phyloP scores from a whole-genome alignment of 2,329 filamentous ascomycete species.

The Lecanicillium sp. region DNA sequence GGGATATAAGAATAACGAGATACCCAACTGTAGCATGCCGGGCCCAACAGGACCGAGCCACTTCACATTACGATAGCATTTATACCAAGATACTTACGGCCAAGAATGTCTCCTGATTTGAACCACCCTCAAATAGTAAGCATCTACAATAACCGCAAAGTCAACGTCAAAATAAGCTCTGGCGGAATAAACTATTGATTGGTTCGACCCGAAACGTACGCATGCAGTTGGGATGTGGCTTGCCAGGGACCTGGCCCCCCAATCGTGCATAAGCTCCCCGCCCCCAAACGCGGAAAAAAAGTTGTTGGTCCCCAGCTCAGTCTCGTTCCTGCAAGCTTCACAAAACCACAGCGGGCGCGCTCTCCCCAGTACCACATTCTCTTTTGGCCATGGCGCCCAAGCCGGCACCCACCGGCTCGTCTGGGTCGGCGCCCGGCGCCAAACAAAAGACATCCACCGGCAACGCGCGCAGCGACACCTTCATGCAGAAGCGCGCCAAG shows the following conservation, averaged over 20 bases:
- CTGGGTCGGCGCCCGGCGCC: constrained; percentile 11
- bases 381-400: constrained; percentile 19
- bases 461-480: constrained; percentile 18
- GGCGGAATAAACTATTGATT: too few relatives aligned
- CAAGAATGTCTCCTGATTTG: too few relatives aligned
- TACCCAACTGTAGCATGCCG: too few relatives aligned
- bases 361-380: constrained; percentile 10
- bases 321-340: constrained; percentile 2
- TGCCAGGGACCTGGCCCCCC: not conserved
- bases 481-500: constrained; percentile 36
- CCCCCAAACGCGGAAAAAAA: constrained; percentile 1
- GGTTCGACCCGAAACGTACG: too few relatives aligned
- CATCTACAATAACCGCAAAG: too few relatives aligned
- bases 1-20: too few relatives aligned
- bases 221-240: not conserved
- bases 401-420: constrained; percentile 17
- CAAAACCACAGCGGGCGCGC: constrained; percentile 4
- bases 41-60: too few relatives aligned
- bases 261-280: too few relatives aligned
- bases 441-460: constrained; percentile 18
- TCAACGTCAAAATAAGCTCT: too few relatives aligned
- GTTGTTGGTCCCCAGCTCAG: not conserved
- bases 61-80: too few relatives aligned
- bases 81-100: too few relatives aligned
- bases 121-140: too few relatives aligned